A percentile compares a stretch with the other conserved stretches of the same genome.
Evolutionary conservation across 306 rosid genomes (phyloP).

Genomic region (Oxytropis ochrocephala): DNA sequence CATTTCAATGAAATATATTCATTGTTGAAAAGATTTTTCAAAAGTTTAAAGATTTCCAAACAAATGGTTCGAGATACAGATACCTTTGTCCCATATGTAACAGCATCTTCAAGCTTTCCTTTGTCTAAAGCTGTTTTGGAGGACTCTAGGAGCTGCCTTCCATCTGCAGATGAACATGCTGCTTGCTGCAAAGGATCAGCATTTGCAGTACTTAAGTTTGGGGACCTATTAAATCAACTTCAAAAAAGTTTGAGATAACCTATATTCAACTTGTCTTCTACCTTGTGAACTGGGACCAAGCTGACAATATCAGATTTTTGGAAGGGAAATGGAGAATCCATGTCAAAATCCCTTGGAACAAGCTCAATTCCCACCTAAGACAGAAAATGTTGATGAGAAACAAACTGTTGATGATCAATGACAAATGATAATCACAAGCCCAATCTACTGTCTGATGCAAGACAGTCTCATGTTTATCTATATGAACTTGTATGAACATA

Average conservation of each 20-base stretch:
- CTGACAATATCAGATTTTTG: conserved; percentile 73
- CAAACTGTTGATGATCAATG: conserved; percentile 12
- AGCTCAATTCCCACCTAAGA: conserved; percentile 89
- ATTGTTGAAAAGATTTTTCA: not conserved
- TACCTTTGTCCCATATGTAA: conserved; percentile 90
- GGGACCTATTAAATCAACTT: conserved; percentile 7
- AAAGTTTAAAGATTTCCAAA: conserved; percentile 2
- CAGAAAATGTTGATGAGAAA: conserved; percentile 11
- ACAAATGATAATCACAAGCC: conserved; percentile 1
- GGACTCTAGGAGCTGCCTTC: conserved; percentile 94
- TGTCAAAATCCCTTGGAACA: conserved; percentile 88
- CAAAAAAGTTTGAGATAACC: not conserved
- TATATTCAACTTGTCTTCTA: conserved; percentile 29
- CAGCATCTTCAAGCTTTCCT: conserved; percentile 99
- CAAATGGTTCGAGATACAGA: conserved; percentile 10
- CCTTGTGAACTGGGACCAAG: conserved; percentile 96
- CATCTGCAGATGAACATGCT: conserved; percentile 98
- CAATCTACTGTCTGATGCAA: not conserved
- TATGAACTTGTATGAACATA: not conserved
- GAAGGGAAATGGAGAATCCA: conserved; percentile 85
- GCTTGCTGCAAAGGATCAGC: conserved; percentile 76
- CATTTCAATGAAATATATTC: conserved; percentile 7
- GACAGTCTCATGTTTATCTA: not conserved
- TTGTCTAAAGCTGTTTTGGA: conserved; percentile 97
- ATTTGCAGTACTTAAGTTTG: conserved; percentile 20